Conservation (phyloP, 208 protist species). For the Vickermania ingenoplastis region DNA sequence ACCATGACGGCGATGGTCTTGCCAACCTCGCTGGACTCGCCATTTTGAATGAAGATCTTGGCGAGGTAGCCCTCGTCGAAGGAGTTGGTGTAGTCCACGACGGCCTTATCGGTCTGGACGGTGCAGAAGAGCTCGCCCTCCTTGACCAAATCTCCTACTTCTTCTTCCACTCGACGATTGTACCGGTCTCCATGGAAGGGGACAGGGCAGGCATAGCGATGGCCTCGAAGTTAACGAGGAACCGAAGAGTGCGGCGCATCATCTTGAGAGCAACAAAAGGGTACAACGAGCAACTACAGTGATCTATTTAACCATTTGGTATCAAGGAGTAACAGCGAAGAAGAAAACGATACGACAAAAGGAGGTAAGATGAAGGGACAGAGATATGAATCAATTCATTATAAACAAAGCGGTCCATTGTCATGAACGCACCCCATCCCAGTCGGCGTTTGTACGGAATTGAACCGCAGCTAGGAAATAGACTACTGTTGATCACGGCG, state of each 20-base stretch:
- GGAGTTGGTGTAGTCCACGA: constrained; percentile 92
- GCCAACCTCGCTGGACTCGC: constrained; percentile 62
- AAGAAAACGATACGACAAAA: neutral
- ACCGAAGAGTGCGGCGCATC: constrained; percentile 64
- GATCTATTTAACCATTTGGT: neutral
- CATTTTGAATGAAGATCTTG: constrained; percentile 88
- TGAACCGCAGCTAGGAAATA: too few relatives aligned
- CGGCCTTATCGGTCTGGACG: constrained; percentile 97
- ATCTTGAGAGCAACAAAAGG: constrained; percentile 11
- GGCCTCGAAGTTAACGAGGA: constrained; percentile 61
- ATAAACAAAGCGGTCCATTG: too few relatives aligned
- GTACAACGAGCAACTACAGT: neutral
- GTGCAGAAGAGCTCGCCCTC: constrained; percentile 91
- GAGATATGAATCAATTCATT: too few relatives aligned
- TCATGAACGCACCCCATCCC: too few relatives aligned
- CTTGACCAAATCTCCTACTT: constrained; percentile 89
- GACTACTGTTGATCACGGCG: too few relatives aligned
- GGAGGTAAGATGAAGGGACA: constrained; percentile 3
- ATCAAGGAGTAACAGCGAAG: neutral
- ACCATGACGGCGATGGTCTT: constrained; percentile 87
- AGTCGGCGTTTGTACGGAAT: too few relatives aligned
- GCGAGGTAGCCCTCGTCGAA: constrained; percentile 93
- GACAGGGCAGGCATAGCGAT: constrained; percentile 87
- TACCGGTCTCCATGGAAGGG: constrained; percentile 82
- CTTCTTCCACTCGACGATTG: constrained; percentile 86